These are phyloP conservation scores for Trypanosoma vivax DNA, from an alignment of 208 protist genomes.

Conservation along the genomic window DNA sequence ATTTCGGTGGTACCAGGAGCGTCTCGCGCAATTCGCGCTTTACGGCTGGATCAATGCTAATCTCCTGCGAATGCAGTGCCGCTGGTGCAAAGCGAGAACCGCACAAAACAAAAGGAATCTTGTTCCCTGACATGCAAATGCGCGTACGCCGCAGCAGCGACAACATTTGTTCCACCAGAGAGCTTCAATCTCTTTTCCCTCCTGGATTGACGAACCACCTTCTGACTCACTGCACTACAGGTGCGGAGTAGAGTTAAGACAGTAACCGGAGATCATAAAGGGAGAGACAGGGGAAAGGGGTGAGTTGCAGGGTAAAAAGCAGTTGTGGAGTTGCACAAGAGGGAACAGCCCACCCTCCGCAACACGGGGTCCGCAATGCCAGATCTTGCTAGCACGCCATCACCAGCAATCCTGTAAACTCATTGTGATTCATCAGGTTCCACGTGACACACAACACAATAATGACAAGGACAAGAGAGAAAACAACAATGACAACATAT, in stretches of 20 bases:
- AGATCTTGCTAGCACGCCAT: too few relatives aligned
- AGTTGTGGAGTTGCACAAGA: too few relatives aligned
- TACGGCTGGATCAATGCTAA: background rate
- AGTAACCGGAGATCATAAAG: background rate
- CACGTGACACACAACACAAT: background rate
- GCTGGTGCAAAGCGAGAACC: constrained; percentile 22
- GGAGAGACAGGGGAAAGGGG: background rate
- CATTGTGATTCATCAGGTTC: too few relatives aligned
- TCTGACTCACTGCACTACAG: background rate
- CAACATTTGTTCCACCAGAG: background rate
- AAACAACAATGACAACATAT: background rate
- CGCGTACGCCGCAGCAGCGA: constrained; percentile 2
- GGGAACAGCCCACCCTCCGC: too few relatives aligned
- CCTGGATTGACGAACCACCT: background rate
- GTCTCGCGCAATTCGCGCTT: background rate
- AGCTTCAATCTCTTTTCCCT: background rate
- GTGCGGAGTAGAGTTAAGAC: too few relatives aligned
- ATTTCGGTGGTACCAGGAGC: background rate
- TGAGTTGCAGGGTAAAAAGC: background rate
- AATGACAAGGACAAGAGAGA: constrained; percentile 5
- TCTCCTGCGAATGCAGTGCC: background rate
- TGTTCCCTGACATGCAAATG: constrained; percentile 8
- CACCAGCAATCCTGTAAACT: too few relatives aligned
- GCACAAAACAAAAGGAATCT: constrained; percentile 22
- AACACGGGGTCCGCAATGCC: too few relatives aligned